phyloP scores from a whole-genome alignment of 345 rosid genomes.

The Moringa oleifera region DNA sequence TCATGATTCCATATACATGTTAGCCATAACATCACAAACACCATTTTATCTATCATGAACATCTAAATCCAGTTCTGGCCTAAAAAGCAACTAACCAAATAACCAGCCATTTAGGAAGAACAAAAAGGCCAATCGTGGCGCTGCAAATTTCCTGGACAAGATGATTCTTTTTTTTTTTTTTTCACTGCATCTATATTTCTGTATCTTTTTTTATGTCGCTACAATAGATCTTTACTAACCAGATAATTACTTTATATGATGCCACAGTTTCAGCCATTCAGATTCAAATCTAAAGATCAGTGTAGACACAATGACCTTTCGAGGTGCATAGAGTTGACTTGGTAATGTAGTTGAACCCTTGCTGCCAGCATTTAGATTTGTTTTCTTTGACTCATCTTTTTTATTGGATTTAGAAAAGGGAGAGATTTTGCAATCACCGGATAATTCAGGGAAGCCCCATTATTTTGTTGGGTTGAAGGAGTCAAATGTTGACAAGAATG shows the following conservation, averaged over 20 bases:
- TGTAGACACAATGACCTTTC: constrained; percentile 40
- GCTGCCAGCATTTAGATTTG: constrained; percentile 19
- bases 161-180: too few species aligned
- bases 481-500: constrained; percentile 64
- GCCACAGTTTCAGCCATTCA: too few species aligned
- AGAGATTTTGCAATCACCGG: constrained; percentile 25
- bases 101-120: background rate
- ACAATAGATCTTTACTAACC: too few species aligned
- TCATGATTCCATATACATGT: background rate
- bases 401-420: constrained; percentile 15
- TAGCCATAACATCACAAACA: background rate
- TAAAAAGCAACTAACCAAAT: background rate
- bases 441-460: constrained; percentile 78
- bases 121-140: background rate
- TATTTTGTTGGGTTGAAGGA: constrained; percentile 84
- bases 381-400: constrained; percentile 28
- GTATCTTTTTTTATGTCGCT: too few species aligned
- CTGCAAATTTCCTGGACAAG: too few species aligned
- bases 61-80: background rate
- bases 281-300: too few species aligned
- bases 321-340: constrained; percentile 28
- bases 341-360: constrained; percentile 17
- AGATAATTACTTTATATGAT: too few species aligned
- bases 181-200: too few species aligned
- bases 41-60: background rate